Evolutionary conservation across 352 stramenopile species (phyloP).

Genomic region (Phytophthora ramorum): DNA sequence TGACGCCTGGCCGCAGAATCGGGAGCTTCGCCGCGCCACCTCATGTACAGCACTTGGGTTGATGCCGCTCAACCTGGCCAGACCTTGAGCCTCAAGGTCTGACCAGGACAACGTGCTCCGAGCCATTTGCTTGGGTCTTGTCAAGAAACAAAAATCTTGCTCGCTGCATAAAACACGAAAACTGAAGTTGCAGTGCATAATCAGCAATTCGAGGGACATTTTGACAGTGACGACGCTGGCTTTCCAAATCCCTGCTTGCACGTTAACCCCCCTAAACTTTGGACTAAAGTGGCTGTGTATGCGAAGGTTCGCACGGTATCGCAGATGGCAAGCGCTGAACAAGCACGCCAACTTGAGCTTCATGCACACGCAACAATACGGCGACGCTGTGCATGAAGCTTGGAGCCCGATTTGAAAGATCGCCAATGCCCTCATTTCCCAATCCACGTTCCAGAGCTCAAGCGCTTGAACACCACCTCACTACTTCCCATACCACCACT

Average conservation of each 20-base stretch:
- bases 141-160: constrained; percentile 16
- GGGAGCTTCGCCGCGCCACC: background rate
- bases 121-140: constrained; percentile 11
- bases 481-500: background rate
- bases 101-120: too few species aligned
- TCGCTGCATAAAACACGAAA: constrained; percentile 30
- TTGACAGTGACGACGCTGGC: background rate
- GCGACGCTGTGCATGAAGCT: constrained; percentile 4
- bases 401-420: constrained; percentile 21
- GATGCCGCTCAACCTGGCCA: too few species aligned
- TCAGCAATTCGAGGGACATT: constrained; percentile 17
- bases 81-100: too few species aligned
- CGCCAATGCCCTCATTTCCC: constrained; percentile 19
- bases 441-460: constrained; percentile 25
- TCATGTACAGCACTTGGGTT: too few species aligned
- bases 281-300: too few species aligned
- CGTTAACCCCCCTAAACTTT: constrained; percentile 6
- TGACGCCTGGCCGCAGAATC: background rate
- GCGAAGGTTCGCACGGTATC: constrained; percentile 6
- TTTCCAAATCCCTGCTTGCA: constrained; percentile 5
- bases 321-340: constrained; percentile 21
- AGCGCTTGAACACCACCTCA: constrained; percentile 10
- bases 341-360: constrained; percentile 29
- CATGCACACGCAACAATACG: constrained; percentile 3
- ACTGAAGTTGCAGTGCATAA: constrained; percentile 33